A percentile compares a stretch with the other conserved stretches of the same genome.
Conservation (phyloP, 1,284 basidiomycete genomes). For the Moesziomyces parantarcticus region DNA sequence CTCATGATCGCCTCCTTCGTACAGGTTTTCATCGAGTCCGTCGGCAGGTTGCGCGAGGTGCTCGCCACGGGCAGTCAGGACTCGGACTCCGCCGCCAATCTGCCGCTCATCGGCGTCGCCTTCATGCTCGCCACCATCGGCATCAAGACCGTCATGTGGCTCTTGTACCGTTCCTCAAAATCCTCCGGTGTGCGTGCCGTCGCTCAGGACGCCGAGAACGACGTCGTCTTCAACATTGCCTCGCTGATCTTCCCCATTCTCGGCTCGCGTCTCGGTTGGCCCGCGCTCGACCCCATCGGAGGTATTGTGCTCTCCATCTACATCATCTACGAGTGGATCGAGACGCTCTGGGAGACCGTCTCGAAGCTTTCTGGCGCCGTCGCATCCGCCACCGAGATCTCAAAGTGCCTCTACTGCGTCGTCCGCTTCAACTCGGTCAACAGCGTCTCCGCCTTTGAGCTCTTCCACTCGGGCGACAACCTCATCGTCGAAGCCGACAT, state of each 20-base stretch:
- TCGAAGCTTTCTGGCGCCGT: slow-evolving; percentile 59
- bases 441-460: slow-evolving; percentile 62
- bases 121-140: slow-evolving; percentile 73
- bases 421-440: slow-evolving; percentile 62
- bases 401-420: slow-evolving; percentile 62
- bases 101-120: slow-evolving; percentile 63
- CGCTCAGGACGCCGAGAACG: slow-evolving; percentile 72
- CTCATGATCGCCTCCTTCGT: slow-evolving; percentile 71
- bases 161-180: slow-evolving; percentile 67
- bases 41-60: slow-evolving; percentile 55
- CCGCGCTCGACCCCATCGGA: slow-evolving; percentile 64
- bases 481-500: slow-evolving; percentile 65
- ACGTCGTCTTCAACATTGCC: slow-evolving; percentile 72
- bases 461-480: slow-evolving; percentile 65
- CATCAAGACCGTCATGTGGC: slow-evolving; percentile 71
- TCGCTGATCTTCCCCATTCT: slow-evolving; percentile 72
- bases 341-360: slow-evolving; percentile 61
- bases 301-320: slow-evolving; percentile 57
- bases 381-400: slow-evolving; percentile 54
- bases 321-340: slow-evolving; percentile 64
- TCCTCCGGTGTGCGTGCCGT: slow-evolving; percentile 68
- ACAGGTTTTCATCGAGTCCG: slow-evolving; percentile 64
- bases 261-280: slow-evolving; percentile 48
- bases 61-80: slow-evolving; percentile 52
- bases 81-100: slow-evolving; percentile 51